phyloP scores from a whole-genome alignment of 129 eudicot genomes.

The Flaveria brownii region DNA sequence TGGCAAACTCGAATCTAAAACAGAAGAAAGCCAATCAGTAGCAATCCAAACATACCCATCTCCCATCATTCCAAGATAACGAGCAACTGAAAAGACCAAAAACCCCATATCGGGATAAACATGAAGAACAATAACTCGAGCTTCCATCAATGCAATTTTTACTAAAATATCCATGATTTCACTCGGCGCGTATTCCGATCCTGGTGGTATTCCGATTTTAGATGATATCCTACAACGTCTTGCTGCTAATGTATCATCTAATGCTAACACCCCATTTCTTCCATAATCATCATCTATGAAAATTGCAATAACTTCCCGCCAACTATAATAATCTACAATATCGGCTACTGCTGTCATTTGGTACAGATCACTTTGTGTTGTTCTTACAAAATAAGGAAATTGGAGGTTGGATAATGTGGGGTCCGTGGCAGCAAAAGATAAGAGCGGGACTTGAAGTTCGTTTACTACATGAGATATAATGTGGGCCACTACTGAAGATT shows the following conservation, averaged over 20 bases:
- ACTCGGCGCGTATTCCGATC: conserved; percentile 45
- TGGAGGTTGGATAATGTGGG: conserved; percentile 82
- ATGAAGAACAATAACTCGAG: conserved; percentile 83
- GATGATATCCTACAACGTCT: conserved; percentile 68
- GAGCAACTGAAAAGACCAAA: conserved; percentile 64
- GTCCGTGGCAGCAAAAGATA: conserved; percentile 92
- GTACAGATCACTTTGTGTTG: conserved; percentile 74
- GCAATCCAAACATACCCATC: conserved; percentile 94
- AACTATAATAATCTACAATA: conserved; percentile 57
- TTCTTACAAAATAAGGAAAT: conserved; percentile 75
- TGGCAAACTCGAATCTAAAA: conserved; percentile 56
- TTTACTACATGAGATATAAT: conserved; percentile 57
- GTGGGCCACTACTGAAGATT: conserved; percentile 89
- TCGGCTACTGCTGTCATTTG: conserved; percentile 88
- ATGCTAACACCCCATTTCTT: conserved; percentile 76
- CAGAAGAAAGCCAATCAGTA: conserved; percentile 90
- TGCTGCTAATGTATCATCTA: conserved; percentile 80
- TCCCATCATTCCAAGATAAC: conserved; percentile 83
- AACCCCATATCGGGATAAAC: conserved; percentile 67
- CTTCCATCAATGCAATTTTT: conserved; percentile 70
- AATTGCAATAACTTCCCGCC: conserved; percentile 73
- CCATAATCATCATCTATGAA: conserved; percentile 90
- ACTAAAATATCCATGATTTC: conserved; percentile 82
- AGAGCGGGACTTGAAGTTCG: conserved; percentile 83
- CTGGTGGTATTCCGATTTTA: conserved; percentile 71